phyloP scores from a whole-genome alignment of 2,329 filamentous ascomycete species.

The Pezicula radicicola region DNA sequence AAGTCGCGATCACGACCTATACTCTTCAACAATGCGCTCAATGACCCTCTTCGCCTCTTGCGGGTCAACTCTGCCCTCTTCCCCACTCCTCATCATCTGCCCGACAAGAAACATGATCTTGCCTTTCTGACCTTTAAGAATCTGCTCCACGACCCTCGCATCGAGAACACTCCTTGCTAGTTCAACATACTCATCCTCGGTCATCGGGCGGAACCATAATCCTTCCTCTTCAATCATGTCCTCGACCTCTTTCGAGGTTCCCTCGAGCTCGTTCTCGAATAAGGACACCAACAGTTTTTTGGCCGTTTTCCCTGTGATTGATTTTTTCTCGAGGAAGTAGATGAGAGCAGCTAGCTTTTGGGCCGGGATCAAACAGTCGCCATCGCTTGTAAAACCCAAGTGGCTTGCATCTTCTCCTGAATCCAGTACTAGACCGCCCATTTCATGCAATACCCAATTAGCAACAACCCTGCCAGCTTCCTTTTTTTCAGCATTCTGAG shows the following conservation, averaged over 20 bases:
- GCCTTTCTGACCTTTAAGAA: slow-evolving; percentile 57
- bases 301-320: slow-evolving; percentile 52
- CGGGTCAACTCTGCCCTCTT: slow-evolving; percentile 60
- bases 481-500: slow-evolving; percentile 2
- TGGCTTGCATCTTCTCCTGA: slow-evolving; percentile 19
- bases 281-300: slow-evolving; percentile 56
- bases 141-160: slow-evolving; percentile 52
- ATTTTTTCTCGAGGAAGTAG: slow-evolving; percentile 36
- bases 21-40: slow-evolving; percentile 39
- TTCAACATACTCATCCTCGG: slow-evolving; percentile 49
- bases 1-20: neutral
- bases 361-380: slow-evolving; percentile 20
- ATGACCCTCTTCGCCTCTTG: slow-evolving; percentile 53
- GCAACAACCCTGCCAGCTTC: slow-evolving; percentile 45
- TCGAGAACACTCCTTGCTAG: slow-evolving; percentile 55
- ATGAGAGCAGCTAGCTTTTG: slow-evolving; percentile 39
- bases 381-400: slow-evolving; percentile 18
- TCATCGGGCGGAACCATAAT: slow-evolving; percentile 51
- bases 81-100: slow-evolving; percentile 61
- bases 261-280: slow-evolving; percentile 39
- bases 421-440: slow-evolving; percentile 64
- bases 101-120: slow-evolving; percentile 68
- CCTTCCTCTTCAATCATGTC: slow-evolving; percentile 55
- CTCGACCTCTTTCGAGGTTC: slow-evolving; percentile 35
- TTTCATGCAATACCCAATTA: slow-evolving; percentile 73